Base-by-base conservation (phyloP, 805 yeast genomes). In the Ogataea nonfermentans region DNA sequence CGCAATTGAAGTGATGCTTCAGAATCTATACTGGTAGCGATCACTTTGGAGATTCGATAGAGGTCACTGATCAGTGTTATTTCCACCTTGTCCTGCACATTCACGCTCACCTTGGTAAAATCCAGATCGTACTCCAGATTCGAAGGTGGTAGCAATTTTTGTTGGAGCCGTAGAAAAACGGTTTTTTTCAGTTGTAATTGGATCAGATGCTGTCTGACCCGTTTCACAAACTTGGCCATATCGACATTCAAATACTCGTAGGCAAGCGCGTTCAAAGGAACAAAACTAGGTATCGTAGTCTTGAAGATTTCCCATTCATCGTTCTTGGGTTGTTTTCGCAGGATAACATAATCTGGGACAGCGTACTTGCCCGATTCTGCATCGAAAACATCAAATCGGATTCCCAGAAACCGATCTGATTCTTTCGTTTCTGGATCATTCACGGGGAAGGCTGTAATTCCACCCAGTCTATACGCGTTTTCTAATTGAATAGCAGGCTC, bases 381-480 rank as follows among this genome's bases (percentile, higher is more conserved):
- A 32, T 61, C 61, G 46, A 62, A 67, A 2, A 66, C 49, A 43
- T 76, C 82, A 48, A 74, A 74, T n/a, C 82, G 55, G 6, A 76
- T 45, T 0, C 82, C 82, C 22, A 76, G 43, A 24, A 66, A 53
- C 9, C 57, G 53, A 8, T 61, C 66, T 9, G 46, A 37, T 0
- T 48, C 41, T 9, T 52, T 30, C 9, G 33, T 25, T 9, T 28
- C 31, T 6, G 65, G 61, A 40, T 62, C 63, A 46, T 71, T 72
- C 29, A 76, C 62, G 0, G 78, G 76, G 39, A 76, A 76, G 0
- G 72, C 71, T 0, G 81, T 75, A 22, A 72, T 51, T 2, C 80
- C 79, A 6, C 67, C 72, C 41, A 75, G 50, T 37, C 82, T 51
- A 40, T 63, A 66, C 13, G 74, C 56, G 46, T 74, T 75, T 43